Evolutionary conservation across 2,329 filamentous ascomycete genomes (phyloP).

Genomic region (Celoporthe dispersa): DNA sequence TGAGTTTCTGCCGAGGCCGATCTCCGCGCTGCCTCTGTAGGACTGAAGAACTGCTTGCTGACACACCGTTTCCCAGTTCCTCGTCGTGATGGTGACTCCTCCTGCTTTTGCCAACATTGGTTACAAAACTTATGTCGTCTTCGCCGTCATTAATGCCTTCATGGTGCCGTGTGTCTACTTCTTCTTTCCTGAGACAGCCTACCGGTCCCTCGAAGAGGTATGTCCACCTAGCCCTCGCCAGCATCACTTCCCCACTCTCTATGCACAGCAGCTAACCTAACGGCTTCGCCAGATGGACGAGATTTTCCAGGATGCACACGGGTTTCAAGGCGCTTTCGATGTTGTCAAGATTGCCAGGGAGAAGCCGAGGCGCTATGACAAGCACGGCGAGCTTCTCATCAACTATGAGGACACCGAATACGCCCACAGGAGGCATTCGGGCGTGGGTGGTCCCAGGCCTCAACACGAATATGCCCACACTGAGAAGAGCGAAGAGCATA

Average conservation of each 20-base stretch:
- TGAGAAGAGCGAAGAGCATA: slow-evolving; percentile 10
- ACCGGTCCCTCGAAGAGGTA: slow-evolving; percentile 67
- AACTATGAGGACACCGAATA: slow-evolving; percentile 43
- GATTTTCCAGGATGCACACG: slow-evolving; percentile 63
- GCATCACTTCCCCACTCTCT: background rate
- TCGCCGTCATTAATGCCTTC: slow-evolving; percentile 66
- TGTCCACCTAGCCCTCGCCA: background rate
- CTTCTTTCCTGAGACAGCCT: slow-evolving; percentile 69
- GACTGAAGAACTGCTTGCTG: background rate
- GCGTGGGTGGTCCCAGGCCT: background rate
- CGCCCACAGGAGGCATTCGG: slow-evolving; percentile 22
- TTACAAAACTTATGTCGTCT: slow-evolving; percentile 67
- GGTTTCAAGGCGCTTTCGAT: slow-evolving; percentile 44
- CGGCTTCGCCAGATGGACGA: slow-evolving; percentile 54
- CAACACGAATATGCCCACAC: background rate
- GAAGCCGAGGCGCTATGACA: slow-evolving; percentile 61
- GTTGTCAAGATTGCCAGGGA: slow-evolving; percentile 48
- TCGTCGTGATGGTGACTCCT: slow-evolving; percentile 67
- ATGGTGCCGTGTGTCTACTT: slow-evolving; percentile 63
- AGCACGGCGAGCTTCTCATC: slow-evolving; percentile 62
- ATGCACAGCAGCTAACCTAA: background rate
- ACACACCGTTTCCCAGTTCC: slow-evolving; percentile 59
- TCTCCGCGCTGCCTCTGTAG: background rate
- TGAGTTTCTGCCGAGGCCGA: slow-evolving; percentile 1
- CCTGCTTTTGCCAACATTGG: slow-evolving; percentile 60